Base-by-base conservation (phyloP, 2,329 filamentous ascomycete genomes). In the Remersonia thermophila region DNA sequence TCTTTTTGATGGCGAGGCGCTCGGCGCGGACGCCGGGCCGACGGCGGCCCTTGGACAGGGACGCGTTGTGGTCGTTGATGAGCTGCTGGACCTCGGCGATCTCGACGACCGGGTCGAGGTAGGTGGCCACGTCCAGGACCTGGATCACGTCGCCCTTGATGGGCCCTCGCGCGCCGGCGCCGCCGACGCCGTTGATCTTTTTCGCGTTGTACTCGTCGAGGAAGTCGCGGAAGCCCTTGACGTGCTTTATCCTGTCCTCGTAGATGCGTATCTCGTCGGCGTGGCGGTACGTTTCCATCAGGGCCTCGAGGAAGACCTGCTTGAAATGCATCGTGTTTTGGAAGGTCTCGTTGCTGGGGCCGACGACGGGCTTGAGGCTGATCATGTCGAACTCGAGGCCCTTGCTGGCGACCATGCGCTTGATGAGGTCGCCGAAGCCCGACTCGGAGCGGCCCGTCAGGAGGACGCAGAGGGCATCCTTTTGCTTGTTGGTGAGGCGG, bases 261-360 rank as follows among this genome's bases (percentile, higher is more conserved):
- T 81, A 82, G 32, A 81, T 68, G 58, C 80, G 75, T 37, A 96
- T 80, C 51, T 94, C 86, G n/a, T 80, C 72, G 3, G 89, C 85
- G 29, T 76, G 58, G 43, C 69, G 73, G 60, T 96, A 96, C 18
- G 89, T 96, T 59, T 85, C 78, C 61, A 95, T 73, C 36, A 96
- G 63, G 16, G 81, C 73, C 44, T 75, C 71, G 18, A 98, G 71
- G 50, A 95, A 84, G 27, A 75, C 66, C 54, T 94, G 83, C 63
- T 98, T 98, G 69, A 94, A 98, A 17, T 74, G 63, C 78, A 95
- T 91, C 3, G 91, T 98, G 51, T 69, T 84, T 35, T 63, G 56
- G 54, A 96, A 93, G 14, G 69, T 71, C 58, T 94, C 77, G 47
- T 80, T 82, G 39, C 74, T 76, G 2, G 89, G 91, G 5, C 85